phyloP scores from a whole-genome alignment of 371 early-diverging fungal species.

The Catenaria anguillulae region DNA sequence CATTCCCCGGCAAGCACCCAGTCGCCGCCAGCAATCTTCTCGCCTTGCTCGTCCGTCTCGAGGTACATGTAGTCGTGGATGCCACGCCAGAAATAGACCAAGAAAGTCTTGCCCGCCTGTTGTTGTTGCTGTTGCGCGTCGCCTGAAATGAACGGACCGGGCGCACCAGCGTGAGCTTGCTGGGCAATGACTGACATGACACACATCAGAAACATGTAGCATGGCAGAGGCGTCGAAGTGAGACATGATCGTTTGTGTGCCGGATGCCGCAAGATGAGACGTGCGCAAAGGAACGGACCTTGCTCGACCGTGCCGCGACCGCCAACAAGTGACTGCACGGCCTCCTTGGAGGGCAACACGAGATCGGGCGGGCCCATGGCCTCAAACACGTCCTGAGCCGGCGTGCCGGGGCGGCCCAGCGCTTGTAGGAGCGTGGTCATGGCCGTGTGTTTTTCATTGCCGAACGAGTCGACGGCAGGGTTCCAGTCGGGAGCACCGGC shows the following conservation, averaged over 20 bases:
- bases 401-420: neutral
- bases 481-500: neutral
- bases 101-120: neutral
- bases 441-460: slow-evolving; percentile 1
- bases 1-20: neutral
- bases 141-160: neutral
- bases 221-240: no score
- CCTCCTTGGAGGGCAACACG: neutral
- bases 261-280: no score
- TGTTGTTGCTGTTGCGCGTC: neutral
- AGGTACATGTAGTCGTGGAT: slow-evolving; percentile 1
- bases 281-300: no score
- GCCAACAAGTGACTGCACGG: neutral
- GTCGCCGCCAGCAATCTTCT: neutral
- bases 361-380: neutral
- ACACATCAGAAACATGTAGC: no score
- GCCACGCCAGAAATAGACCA: slow-evolving; percentile 6
- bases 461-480: neutral
- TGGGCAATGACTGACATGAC: neutral
- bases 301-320: neutral
- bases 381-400: neutral
- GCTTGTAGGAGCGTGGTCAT: neutral
- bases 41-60: slow-evolving; percentile 1
- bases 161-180: neutral
- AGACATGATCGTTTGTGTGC: no score